A percentile compares a stretch with the other conserved stretches of the same genome.
These are phyloP conservation scores for Wallacemonas sp. DNA, from an alignment of 208 protist genomes.

Conservation along the genomic window DNA sequence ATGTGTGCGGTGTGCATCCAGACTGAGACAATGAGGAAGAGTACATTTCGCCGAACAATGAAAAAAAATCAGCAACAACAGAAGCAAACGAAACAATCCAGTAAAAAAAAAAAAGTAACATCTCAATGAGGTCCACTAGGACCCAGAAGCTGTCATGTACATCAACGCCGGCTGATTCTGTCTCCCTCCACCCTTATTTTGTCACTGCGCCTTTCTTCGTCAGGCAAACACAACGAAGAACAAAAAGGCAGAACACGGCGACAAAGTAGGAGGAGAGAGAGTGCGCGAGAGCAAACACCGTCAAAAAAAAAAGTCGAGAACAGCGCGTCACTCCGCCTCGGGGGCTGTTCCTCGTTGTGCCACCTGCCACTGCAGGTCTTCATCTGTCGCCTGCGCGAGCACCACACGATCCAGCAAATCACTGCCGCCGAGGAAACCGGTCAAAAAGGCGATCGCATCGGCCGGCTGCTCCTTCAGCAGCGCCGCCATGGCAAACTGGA, in stretches of 20 bases:
- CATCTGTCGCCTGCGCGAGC: constrained; percentile 17
- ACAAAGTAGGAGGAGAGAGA: too few species aligned
- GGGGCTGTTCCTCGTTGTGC: neutral
- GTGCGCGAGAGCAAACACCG: too few species aligned
- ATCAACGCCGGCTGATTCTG: neutral
- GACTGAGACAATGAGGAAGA: too few species aligned
- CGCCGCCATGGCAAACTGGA: constrained; percentile 51
- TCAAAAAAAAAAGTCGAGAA: neutral
- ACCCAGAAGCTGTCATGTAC: too few species aligned
- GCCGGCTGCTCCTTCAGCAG: constrained; percentile 62
- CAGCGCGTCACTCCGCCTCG: neutral
- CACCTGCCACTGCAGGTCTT: constrained; percentile 12
- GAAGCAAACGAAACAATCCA: neutral
- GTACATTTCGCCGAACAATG: too few species aligned
- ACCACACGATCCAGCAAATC: constrained; percentile 22
- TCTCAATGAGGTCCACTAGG: neutral
- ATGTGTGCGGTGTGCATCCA: too few species aligned
- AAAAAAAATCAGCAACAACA: constrained; percentile 17
- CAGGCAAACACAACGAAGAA: too few species aligned
- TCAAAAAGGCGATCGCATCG: constrained; percentile 61
- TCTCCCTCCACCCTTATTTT: too few species aligned
- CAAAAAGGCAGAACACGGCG: too few species aligned
- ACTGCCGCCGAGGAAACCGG: constrained; percentile 41
- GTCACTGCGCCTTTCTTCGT: too few species aligned
- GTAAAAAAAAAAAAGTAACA: neutral